phyloP scores from a whole-genome alignment of 2,329 filamentous ascomycete genomes.

The Aspergillus puulaauensis region DNA sequence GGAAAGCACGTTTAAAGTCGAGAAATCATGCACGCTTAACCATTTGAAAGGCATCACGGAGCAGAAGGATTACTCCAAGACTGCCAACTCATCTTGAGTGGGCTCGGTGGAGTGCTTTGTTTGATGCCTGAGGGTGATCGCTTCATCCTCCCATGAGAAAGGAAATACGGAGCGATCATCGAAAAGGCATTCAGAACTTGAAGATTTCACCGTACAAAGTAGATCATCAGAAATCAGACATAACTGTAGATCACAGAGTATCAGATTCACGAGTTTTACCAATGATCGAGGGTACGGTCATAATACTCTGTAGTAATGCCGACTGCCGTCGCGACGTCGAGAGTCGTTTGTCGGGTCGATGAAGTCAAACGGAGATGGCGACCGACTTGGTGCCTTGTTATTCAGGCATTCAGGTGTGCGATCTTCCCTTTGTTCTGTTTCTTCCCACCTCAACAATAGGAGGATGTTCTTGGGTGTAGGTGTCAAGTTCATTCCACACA shows the following conservation, averaged over 20 bases:
- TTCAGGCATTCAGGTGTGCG: conserved; percentile 8
- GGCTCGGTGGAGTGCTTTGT: conserved; percentile 12
- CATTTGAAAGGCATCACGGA: background rate
- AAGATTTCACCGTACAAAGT: background rate
- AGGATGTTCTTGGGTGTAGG: background rate
- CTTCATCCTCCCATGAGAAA: background rate
- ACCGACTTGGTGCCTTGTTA: conserved; percentile 4
- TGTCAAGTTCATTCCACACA: background rate
- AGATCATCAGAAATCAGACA: background rate
- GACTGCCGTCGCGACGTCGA: background rate
- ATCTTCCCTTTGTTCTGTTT: conserved; percentile 9
- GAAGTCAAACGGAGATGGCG: background rate
- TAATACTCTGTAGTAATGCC: no score
- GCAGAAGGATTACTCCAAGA: conserved; percentile 14
- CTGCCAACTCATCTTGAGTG: conserved; percentile 22
- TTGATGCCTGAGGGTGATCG: background rate
- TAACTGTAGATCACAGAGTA: background rate
- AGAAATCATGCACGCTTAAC: conserved; percentile 1
- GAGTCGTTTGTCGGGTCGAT: background rate
- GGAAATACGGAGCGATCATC: background rate
- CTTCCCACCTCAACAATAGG: conserved; percentile 4
- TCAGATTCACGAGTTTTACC: background rate
- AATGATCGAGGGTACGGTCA: background rate
- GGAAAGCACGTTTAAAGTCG: background rate
- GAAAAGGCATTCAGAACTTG: background rate